A percentile compares a stretch with the other conserved stretches of the same genome.
phyloP scores from a whole-genome alignment of 2,329 filamentous ascomycete genomes.

The Monosporascus sp. region DNA sequence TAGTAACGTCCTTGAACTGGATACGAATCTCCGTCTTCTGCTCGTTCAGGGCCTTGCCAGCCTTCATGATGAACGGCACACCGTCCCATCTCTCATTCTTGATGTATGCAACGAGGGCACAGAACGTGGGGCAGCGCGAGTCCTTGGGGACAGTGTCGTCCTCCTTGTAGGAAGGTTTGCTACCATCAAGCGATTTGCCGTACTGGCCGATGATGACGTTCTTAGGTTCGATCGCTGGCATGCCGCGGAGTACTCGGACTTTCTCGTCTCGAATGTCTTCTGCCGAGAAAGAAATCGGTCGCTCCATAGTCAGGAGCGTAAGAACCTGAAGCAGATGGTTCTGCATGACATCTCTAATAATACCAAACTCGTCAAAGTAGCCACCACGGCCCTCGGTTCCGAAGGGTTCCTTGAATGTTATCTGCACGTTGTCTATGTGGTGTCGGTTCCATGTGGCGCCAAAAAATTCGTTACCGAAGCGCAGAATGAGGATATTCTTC shows the following conservation, averaged over 20 bases:
- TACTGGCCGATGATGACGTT: constrained; percentile 99
- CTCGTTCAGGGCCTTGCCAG: constrained; percentile 96
- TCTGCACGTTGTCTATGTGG: constrained; percentile 99
- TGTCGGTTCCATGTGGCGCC: constrained; percentile 98
- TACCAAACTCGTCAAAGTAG: constrained; percentile 99
- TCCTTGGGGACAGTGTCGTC: constrained; percentile 97
- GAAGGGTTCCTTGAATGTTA: constrained; percentile 99
- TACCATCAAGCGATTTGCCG: constrained; percentile 90
- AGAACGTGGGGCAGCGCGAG: constrained; percentile 96
- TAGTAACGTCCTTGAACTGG: constrained; percentile 99
- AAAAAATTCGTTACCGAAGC: constrained; percentile 98
- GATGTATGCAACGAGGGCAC: constrained; percentile 93
- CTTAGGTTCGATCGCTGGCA: constrained; percentile 94
- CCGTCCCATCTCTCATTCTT: constrained; percentile 99
- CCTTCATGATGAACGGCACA: constrained; percentile 98
- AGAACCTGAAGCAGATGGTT: constrained; percentile 97
- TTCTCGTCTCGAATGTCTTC: constrained; percentile 99
- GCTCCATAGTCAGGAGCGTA: constrained; percentile 95
- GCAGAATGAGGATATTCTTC: constrained; percentile 97
- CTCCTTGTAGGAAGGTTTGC: constrained; percentile 96
- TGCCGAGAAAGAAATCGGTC: constrained; percentile 94
- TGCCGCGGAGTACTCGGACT: constrained; percentile 88
- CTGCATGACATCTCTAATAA: constrained; percentile 99
- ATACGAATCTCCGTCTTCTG: constrained; percentile 99
- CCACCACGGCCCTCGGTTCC: constrained; percentile 96